Evolutionary conservation across 1,284 basidiomycete species (phyloP), one percentile per base, ranked within the genome.

Genomic region (Ustilago curta): DNA sequence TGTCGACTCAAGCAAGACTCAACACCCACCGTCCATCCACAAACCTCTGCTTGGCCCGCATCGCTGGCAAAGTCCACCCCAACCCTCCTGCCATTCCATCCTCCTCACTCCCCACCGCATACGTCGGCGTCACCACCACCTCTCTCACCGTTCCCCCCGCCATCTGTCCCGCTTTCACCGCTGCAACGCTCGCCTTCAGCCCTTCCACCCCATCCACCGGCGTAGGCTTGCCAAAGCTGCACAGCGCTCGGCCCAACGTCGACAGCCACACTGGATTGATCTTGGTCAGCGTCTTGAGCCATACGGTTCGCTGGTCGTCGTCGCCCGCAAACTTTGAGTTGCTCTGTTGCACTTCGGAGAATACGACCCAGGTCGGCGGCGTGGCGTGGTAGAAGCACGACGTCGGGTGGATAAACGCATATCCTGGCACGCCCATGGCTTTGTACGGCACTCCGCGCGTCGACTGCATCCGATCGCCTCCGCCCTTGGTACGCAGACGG

Each of bases 331-430:
- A 55, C 45, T 91, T 88, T 14, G 70, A 44, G 19, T 63, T 53
- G 50, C 64, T 70, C 21, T 40, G 55, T 12, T 79, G 74, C 58
- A 79, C 64, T 80, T 97, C 95, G 59, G 91, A 89, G 84, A 90
- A 99, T 31, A 94, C 90, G 54, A 99, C 79, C 85, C 91, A 98
- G 55, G 96, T 93, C 0, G 96, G 94, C 3, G 97, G 94, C 3
- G 72, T 59, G 6, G 90, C 77, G 77, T 89, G 89, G 75, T 90
- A 91, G 21, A 97, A 86, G 12, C 92, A 88, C 14, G 93, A 96
- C 0, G 92, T 92, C 0, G 94, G 93, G 84, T 99, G 96, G 65
- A 99, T 91, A 85, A 90, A 99, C 1, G 97, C 93, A 78, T 95
- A 93, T 2, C 86, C 85, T 18, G 88, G 79, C 37, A 97, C 88